These are phyloP conservation scores for Canavalia gladiata DNA, from an alignment of 306 rosid genomes.

Conservation along the genomic window DNA sequence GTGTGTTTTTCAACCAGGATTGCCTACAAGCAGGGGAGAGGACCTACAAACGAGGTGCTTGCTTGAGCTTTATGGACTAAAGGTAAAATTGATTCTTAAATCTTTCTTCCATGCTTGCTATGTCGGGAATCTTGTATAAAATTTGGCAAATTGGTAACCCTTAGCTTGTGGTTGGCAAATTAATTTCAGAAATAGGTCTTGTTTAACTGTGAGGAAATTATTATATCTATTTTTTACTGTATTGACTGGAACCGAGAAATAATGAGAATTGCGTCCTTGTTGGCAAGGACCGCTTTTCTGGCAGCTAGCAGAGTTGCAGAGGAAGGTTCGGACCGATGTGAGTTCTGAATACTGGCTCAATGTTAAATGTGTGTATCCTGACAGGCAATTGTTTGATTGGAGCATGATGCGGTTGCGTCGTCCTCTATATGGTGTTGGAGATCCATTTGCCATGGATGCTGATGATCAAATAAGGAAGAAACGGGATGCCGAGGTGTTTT, in stretches of 20 bases:
- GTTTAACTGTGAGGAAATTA: constrained; percentile 19
- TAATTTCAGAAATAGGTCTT: constrained; percentile 14
- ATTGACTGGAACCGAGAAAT: constrained; percentile 54
- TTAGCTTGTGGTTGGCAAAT: neutral
- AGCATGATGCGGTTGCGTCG: constrained; percentile 89
- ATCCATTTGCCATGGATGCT: constrained; percentile 91
- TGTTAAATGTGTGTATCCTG: constrained; percentile 77
- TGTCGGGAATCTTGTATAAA: constrained; percentile 2
- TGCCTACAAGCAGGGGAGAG: constrained; percentile 88
- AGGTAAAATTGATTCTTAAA: constrained; percentile 68
- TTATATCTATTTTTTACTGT: constrained; percentile 10
- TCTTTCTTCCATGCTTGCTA: constrained; percentile 30
- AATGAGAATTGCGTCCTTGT: constrained; percentile 66
- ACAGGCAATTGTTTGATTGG: constrained; percentile 90
- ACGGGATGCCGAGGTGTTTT: constrained; percentile 90
- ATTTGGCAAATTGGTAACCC: neutral
- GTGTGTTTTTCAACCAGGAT: constrained; percentile 57
- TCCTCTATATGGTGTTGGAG: constrained; percentile 91
- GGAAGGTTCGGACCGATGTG: constrained; percentile 75
- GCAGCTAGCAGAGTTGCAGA: constrained; percentile 91
- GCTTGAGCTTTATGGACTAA: constrained; percentile 87
- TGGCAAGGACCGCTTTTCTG: constrained; percentile 61
- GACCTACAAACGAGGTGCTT: constrained; percentile 88
- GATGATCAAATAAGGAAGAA: constrained; percentile 93
- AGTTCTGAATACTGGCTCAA: constrained; percentile 88